Conservation (phyloP, 768 basidiomycete species). For the Pleurotus tuoliensis region DNA sequence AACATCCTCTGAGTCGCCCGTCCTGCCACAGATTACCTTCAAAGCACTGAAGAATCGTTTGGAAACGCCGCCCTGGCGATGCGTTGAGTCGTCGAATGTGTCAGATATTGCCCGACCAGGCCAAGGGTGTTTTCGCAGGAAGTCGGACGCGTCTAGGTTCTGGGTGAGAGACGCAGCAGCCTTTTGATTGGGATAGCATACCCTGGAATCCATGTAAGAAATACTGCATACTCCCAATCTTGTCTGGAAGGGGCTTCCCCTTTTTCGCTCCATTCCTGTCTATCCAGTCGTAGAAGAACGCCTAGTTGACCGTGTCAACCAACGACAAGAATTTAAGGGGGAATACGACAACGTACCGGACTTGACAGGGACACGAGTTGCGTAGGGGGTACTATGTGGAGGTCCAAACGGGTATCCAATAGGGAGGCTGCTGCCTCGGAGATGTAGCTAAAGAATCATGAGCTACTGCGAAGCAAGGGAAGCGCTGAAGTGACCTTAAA, state of each 20-base stretch:
- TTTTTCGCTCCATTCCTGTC: constrained; percentile 81
- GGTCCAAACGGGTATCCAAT: constrained; percentile 66
- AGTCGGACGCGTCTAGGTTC: constrained; percentile 74
- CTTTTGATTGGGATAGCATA: constrained; percentile 14
- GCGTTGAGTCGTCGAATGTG: constrained; percentile 82
- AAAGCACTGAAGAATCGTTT: constrained; percentile 67
- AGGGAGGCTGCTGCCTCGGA: constrained; percentile 88
- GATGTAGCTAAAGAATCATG: constrained; percentile 57
- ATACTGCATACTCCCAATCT: constrained; percentile 88
- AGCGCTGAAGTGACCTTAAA: constrained; percentile 50
- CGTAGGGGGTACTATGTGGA: constrained; percentile 84
- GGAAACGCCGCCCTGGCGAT: constrained; percentile 63
- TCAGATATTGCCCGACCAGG: constrained; percentile 81
- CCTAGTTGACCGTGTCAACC: constrained; percentile 33
- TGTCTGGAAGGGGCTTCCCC: constrained; percentile 78
- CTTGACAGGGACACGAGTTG: constrained; percentile 81
- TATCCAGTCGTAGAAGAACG: constrained; percentile 92
- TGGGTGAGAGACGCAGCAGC: not conserved
- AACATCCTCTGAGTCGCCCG: constrained; percentile 64
- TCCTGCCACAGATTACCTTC: constrained; percentile 81
- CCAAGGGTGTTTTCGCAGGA: constrained; percentile 82
- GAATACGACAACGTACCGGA: constrained; percentile 38
- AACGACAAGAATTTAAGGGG: not conserved
- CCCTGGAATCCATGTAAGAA: constrained; percentile 85
- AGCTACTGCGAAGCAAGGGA: not conserved